These are phyloP conservation scores for Clonostachys solani DNA, from an alignment of 2,329 filamentous ascomycete species.

Conservation along the genomic window DNA sequence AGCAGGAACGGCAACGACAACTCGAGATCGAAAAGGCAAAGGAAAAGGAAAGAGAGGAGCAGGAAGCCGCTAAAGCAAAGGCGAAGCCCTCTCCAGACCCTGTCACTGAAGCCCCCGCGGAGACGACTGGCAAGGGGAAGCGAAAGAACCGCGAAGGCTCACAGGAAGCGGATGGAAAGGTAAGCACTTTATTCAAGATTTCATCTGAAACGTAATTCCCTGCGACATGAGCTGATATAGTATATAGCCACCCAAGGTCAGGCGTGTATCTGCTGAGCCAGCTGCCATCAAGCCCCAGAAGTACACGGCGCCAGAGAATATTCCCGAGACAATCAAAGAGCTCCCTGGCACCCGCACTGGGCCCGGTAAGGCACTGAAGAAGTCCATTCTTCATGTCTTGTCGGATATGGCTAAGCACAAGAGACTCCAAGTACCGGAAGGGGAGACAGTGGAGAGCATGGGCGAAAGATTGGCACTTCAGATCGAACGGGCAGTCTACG, in stretches of 20 bases:
- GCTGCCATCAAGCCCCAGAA: conserved; percentile 24
- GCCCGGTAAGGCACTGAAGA: conserved; percentile 66
- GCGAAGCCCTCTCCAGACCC: conserved; percentile 34
- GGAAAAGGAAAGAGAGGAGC: not conserved
- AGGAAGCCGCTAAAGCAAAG: conserved; percentile 11
- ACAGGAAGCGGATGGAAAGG: conserved; percentile 46
- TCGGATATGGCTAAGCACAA: conserved; percentile 62
- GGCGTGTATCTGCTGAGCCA: conserved; percentile 51
- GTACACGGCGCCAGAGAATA: conserved; percentile 47
- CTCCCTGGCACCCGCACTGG: conserved; percentile 62
- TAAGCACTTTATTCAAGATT: conserved; percentile 16
- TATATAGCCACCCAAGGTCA: conserved; percentile 31
- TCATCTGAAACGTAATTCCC: not conserved
- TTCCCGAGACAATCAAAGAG: conserved; percentile 45
- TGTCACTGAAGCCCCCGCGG: conserved; percentile 19
- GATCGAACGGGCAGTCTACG: conserved; percentile 69
- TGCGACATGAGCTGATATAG: conserved; percentile 4
- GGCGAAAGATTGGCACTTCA: conserved; percentile 70
- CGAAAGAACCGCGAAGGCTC: conserved; percentile 55
- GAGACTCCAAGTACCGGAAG: conserved; percentile 58
- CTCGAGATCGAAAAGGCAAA: conserved; percentile 17
- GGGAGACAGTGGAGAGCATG: conserved; percentile 57
- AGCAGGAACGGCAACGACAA: not conserved
- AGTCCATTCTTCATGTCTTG: conserved; percentile 64
- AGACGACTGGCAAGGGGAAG: conserved; percentile 43